Evolutionary conservation across 345 rosid species (phyloP).

Genomic region (Linum tenue): DNA sequence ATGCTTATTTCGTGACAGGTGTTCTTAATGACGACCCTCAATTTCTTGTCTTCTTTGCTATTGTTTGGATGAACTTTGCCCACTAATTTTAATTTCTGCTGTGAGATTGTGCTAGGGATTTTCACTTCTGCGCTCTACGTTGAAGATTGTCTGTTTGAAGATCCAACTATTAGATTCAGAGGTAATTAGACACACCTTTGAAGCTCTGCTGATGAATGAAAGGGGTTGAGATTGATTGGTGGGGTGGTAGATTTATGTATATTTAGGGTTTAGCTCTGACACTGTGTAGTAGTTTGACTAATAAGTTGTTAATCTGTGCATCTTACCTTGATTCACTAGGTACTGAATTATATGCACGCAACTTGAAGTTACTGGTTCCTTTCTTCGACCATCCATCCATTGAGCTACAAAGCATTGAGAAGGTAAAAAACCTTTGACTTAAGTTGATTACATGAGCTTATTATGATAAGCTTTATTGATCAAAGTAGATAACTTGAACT

Average conservation of each 20-base stretch:
- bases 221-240: no score
- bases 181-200: slow-evolving; percentile 31
- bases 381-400: slow-evolving; percentile 72
- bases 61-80: no score
- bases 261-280: background rate
- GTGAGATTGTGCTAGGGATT: slow-evolving; percentile 35
- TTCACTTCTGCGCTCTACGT: slow-evolving; percentile 54
- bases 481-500: slow-evolving; percentile 9
- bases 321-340: slow-evolving; percentile 32
- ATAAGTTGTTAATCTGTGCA: background rate
- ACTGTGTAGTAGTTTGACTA: no score
- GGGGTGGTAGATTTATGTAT: background rate
- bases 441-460: background rate
- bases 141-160: slow-evolving; percentile 78
- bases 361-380: slow-evolving; percentile 76
- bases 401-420: slow-evolving; percentile 47
- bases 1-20: slow-evolving; percentile 89
- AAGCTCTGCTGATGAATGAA: no score
- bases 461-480: no score
- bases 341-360: slow-evolving; percentile 59
- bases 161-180: slow-evolving; percentile 75
- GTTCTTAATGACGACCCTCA: background rate
- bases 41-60: background rate
- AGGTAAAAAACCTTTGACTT: slow-evolving; percentile 31
- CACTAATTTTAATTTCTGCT: background rate